A percentile compares a stretch with the other conserved stretches of the same genome.
Conservation (phyloP, 495 filamentous ascomycete species). For the Aspergillus coremiiformis region DNA sequence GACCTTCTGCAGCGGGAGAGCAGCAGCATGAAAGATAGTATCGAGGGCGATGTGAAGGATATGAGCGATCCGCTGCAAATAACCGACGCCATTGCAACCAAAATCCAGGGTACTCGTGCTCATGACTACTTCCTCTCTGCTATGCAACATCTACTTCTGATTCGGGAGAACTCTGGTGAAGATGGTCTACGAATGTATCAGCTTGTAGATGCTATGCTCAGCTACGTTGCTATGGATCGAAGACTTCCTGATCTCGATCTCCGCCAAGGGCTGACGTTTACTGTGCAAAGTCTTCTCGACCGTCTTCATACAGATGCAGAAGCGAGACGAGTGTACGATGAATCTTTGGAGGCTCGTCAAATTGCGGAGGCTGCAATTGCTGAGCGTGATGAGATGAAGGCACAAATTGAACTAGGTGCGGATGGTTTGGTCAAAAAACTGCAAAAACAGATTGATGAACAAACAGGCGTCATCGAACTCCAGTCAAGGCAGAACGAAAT, state of each 20-base stretch:
- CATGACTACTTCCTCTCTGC: conserved; percentile 96
- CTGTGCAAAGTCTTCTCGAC: conserved; percentile 89
- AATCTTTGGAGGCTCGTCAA: conserved; percentile 79
- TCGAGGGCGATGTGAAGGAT: conserved; percentile 89
- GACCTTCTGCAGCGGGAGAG: conserved; percentile 89
- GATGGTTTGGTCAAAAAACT: conserved; percentile 90
- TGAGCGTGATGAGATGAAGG: conserved; percentile 91
- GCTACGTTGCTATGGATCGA: conserved; percentile 98
- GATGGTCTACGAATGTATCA: conserved; percentile 95
- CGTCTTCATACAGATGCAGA: conserved; percentile 94
- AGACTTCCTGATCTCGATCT: conserved; percentile 93
- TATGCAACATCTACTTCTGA: conserved; percentile 89
- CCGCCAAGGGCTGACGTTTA: conserved; percentile 94
- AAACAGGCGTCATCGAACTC: conserved; percentile 80
- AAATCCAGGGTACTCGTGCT: conserved; percentile 71
- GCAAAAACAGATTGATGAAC: conserved; percentile 88
- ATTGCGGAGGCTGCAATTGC: conserved; percentile 93
- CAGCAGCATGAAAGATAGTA: conserved; percentile 78
- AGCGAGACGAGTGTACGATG: conserved; percentile 82
- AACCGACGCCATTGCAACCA: conserved; percentile 85
- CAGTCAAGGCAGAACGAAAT: conserved; percentile 78
- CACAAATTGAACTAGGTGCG: conserved; percentile 86
- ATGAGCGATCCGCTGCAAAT: conserved; percentile 90
- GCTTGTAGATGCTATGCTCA: conserved; percentile 94
- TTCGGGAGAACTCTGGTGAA: conserved; percentile 87